phyloP scores from a whole-genome alignment of 1,284 basidiomycete species.

The Apiotrichum porosum region DNA sequence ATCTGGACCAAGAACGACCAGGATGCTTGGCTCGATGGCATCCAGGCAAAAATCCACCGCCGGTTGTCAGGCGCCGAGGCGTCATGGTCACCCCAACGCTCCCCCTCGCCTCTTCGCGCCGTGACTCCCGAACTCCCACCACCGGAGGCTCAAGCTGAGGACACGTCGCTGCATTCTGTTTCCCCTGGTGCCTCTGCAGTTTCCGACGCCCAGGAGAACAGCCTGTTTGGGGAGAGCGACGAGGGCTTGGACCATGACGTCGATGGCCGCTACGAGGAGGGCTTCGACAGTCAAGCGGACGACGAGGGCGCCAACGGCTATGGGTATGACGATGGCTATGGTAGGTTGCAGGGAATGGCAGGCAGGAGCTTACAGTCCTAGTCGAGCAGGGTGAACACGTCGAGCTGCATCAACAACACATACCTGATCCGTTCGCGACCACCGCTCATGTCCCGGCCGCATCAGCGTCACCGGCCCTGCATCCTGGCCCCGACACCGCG shows the following conservation, averaged over 20 bases:
- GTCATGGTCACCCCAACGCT: constrained; percentile 10
- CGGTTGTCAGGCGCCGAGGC: constrained; percentile 12
- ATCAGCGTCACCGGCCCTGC: too few relatives aligned
- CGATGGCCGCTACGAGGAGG: background rate
- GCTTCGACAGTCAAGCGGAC: constrained; percentile 1
- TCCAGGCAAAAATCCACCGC: constrained; percentile 29
- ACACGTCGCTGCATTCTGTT: background rate
- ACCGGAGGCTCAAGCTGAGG: background rate
- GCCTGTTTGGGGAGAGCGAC: background rate
- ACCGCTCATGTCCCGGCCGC: too few relatives aligned
- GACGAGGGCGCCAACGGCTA: constrained; percentile 2
- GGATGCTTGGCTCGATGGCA: constrained; percentile 29
- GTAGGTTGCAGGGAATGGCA: too few relatives aligned
- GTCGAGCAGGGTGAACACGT: too few relatives aligned
- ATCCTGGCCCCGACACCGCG: too few relatives aligned
- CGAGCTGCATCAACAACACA: too few relatives aligned
- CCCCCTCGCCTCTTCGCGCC: constrained; percentile 2
- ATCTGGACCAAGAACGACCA: constrained; percentile 19
- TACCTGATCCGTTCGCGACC: too few relatives aligned
- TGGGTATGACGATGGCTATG: background rate
- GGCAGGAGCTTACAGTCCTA: too few relatives aligned
- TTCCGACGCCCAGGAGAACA: background rate
- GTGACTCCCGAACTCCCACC: background rate
- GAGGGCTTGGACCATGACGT: background rate
- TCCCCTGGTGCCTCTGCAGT: too few relatives aligned